Conservation (phyloP, 2,329 filamentous ascomycete species). For the Sporothrix mexicana region DNA sequence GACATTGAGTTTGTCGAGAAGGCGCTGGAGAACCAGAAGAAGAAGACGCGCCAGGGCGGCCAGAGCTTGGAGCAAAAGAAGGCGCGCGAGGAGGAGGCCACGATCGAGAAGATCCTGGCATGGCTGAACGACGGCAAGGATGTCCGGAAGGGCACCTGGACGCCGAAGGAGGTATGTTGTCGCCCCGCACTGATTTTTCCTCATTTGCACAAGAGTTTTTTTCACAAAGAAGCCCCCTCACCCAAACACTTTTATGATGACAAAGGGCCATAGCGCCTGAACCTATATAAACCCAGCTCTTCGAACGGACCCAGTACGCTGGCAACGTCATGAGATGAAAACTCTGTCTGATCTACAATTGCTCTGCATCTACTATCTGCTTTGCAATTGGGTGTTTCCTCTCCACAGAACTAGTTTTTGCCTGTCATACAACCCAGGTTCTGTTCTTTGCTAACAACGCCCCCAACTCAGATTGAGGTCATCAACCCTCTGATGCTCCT, state of each 20-base stretch:
- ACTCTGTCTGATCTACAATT: conserved; percentile 65
- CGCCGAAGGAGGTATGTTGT: conserved; percentile 88
- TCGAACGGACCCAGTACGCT: conserved; percentile 77
- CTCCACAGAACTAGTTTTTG: conserved; percentile 21
- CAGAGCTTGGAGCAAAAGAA: conserved; percentile 98
- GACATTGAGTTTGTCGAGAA: conserved; percentile 99
- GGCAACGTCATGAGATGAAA: conserved; percentile 77
- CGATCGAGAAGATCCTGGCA: conserved; percentile 85
- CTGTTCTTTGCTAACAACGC: not conserved
- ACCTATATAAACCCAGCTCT: conserved; percentile 96
- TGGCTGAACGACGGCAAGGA: conserved; percentile 89
- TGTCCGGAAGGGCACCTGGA: conserved; percentile 88
- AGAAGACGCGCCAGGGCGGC: conserved; percentile 92
- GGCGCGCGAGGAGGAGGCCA: conserved; percentile 90
- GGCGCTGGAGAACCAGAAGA: conserved; percentile 86
- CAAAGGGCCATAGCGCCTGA: conserved; percentile 94
- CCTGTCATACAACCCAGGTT: not conserved
- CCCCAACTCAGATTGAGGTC: conserved; percentile 82
- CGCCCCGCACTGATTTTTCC: too few relatives aligned
- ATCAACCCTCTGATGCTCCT: conserved; percentile 97
- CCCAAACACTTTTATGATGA: conserved; percentile 80
- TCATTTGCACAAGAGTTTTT: too few relatives aligned
- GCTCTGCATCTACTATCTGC: not conserved
- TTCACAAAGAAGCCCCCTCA: too few relatives aligned
- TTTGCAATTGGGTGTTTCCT: conserved; percentile 12